Conservation (phyloP, 768 basidiomycete species). For the Trametes maxima region DNA sequence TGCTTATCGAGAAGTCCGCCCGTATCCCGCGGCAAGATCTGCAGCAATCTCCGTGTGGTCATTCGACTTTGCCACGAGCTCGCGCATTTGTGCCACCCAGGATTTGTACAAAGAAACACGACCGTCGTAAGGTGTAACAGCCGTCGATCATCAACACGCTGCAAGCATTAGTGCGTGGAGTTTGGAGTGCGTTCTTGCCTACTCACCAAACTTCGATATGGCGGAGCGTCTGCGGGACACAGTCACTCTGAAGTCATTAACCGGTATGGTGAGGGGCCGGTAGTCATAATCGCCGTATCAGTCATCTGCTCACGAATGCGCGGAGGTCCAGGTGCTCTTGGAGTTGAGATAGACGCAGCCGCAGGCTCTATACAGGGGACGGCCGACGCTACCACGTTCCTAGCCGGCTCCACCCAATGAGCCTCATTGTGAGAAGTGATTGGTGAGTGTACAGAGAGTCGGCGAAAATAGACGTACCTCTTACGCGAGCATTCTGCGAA, state of each 20-base stretch:
- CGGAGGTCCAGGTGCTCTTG: neutral
- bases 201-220: too few species aligned
- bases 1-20: neutral
- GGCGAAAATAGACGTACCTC: neutral
- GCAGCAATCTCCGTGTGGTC: neutral
- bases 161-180: too few species aligned
- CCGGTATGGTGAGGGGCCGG: too few species aligned
- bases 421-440: neutral
- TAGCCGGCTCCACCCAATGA: conserved; percentile 8
- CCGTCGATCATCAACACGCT: too few species aligned
- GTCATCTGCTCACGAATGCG: neutral
- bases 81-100: neutral
- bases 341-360: neutral
- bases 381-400: conserved; percentile 7
- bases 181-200: too few species aligned
- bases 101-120: neutral
- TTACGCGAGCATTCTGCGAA: neutral
- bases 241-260: too few species aligned
- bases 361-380: neutral
- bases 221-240: too few species aligned
- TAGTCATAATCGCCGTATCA: too few species aligned
- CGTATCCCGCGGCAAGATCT: neutral
- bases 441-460: conserved; percentile 1
- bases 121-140: too few species aligned
- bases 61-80: neutral